These are phyloP conservation scores for Linderniella brevidens DNA, from an alignment of 257 asterid species.

Conservation along the genomic window DNA sequence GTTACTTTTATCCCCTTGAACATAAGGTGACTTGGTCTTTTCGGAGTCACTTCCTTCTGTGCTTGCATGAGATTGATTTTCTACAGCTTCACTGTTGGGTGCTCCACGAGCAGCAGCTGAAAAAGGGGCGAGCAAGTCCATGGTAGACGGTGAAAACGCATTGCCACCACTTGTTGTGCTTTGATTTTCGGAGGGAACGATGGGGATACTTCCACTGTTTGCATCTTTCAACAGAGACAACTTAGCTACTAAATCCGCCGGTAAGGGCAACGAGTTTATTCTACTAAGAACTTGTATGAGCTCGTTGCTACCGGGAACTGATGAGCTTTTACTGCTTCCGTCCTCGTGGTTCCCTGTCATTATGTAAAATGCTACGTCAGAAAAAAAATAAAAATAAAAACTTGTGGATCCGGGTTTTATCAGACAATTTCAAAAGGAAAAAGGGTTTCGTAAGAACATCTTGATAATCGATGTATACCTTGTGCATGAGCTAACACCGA, in stretches of 20 bases:
- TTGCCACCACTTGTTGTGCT: slow-evolving; percentile 19
- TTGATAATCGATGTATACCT: slow-evolving; percentile 21
- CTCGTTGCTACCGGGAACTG: slow-evolving; percentile 39
- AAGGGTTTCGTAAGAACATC: neutral
- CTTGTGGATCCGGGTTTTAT: neutral
- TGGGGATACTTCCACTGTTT: slow-evolving; percentile 16
- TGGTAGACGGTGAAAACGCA: slow-evolving; percentile 40
- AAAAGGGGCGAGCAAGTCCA: slow-evolving; percentile 57
- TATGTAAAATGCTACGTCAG: slow-evolving; percentile 2
- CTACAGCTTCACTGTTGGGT: slow-evolving; percentile 19
- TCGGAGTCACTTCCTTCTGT: slow-evolving; percentile 47
- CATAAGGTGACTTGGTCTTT: slow-evolving; percentile 37
- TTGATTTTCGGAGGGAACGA: slow-evolving; percentile 21
- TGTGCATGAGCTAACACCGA: slow-evolving; percentile 45
- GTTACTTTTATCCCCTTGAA: slow-evolving; percentile 45
- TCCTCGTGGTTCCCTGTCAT: slow-evolving; percentile 34
- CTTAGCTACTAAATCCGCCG: slow-evolving; percentile 26
- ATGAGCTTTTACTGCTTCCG: slow-evolving; percentile 18
- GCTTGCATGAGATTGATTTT: slow-evolving; percentile 38
- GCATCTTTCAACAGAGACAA: slow-evolving; percentile 16
- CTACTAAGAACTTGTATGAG: slow-evolving; percentile 46
- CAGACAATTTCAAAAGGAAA: neutral
- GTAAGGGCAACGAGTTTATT: slow-evolving; percentile 50
- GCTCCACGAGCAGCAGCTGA: slow-evolving; percentile 28
- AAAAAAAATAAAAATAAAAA: neutral